Percentiles rank a stretch among this genome's conserved stretches.
Conservation (phyloP, 345 rosid species). For the Corymbia maculata region DNA sequence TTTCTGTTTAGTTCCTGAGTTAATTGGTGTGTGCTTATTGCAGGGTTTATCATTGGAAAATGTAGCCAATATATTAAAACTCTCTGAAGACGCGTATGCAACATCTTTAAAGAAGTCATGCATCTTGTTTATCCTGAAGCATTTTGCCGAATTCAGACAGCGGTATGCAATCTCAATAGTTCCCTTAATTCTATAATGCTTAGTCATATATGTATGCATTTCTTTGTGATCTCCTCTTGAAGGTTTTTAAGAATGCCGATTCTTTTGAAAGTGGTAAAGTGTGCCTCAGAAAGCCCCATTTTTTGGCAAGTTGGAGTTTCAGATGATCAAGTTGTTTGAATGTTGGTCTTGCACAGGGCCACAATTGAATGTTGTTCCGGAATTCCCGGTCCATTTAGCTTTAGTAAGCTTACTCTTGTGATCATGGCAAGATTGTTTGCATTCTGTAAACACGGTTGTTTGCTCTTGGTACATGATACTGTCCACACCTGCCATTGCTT, state of each 20-base stretch:
- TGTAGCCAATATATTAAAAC: slow-evolving; percentile 45
- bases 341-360: neutral
- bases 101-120: slow-evolving; percentile 49
- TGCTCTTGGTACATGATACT: neutral
- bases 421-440: neutral
- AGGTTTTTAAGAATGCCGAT: neutral
- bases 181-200: neutral
- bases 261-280: neutral
- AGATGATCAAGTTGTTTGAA: neutral
- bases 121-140: slow-evolving; percentile 48
- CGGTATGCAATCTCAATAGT: neutral
- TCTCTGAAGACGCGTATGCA: slow-evolving; percentile 63
- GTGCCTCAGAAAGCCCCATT: neutral
- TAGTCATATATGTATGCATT: neutral
- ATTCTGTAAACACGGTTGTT: neutral
- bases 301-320: neutral
- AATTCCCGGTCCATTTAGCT: neutral
- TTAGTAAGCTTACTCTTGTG: neutral
- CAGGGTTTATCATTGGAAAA: slow-evolving; percentile 56
- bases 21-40: neutral
- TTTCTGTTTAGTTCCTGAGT: neutral
- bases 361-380: neutral
- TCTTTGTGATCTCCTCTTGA: neutral
- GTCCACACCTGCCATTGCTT: neutral
- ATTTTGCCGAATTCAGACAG: slow-evolving; percentile 35